Evolutionary conservation across 2,329 filamentous ascomycete species (phyloP).

Genomic region (Talaromyces rugulosus): DNA sequence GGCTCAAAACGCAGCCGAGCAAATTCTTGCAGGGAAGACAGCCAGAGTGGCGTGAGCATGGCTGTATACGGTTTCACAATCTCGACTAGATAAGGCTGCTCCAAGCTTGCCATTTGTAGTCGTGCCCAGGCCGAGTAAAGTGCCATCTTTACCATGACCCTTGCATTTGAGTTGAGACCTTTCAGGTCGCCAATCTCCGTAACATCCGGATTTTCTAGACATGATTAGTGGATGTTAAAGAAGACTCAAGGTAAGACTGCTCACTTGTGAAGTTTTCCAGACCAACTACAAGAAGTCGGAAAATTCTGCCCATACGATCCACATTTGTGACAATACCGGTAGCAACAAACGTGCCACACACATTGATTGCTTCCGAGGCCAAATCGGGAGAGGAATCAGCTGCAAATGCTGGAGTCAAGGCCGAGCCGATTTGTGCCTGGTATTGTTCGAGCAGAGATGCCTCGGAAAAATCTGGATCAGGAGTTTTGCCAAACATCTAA

Average conservation of each 20-base stretch:
- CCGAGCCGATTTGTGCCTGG: conserved; percentile 95
- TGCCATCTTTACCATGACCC: conserved; percentile 97
- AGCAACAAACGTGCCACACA: conserved; percentile 96
- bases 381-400: conserved; percentile 93
- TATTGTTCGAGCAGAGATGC: conserved; percentile 96
- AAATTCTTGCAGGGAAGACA: conserved; percentile 89
- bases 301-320: conserved; percentile 96
- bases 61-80: conserved; percentile 89
- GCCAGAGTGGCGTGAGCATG: conserved; percentile 85
- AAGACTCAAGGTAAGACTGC: conserved; percentile 15
- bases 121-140: conserved; percentile 97
- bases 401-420: conserved; percentile 91
- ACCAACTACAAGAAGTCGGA: conserved; percentile 86
- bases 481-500: conserved; percentile 85
- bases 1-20: conserved; percentile 91
- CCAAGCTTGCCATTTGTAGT: conserved; percentile 87
- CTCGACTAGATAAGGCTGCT: conserved; percentile 82
- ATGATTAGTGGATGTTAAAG: conserved; percentile 12
- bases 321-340: conserved; percentile 96
- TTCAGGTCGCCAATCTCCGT: conserved; percentile 89
- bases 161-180: conserved; percentile 88
- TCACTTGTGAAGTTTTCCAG: conserved; percentile 82
- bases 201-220: conserved; percentile 62
- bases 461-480: conserved; percentile 96
- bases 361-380: conserved; percentile 91